Percentiles rank a stretch among this genome's conserved stretches.
These are phyloP conservation scores for Collybiopsis confluens DNA, from an alignment of 768 basidiomycete genomes.

Conservation along the genomic window DNA sequence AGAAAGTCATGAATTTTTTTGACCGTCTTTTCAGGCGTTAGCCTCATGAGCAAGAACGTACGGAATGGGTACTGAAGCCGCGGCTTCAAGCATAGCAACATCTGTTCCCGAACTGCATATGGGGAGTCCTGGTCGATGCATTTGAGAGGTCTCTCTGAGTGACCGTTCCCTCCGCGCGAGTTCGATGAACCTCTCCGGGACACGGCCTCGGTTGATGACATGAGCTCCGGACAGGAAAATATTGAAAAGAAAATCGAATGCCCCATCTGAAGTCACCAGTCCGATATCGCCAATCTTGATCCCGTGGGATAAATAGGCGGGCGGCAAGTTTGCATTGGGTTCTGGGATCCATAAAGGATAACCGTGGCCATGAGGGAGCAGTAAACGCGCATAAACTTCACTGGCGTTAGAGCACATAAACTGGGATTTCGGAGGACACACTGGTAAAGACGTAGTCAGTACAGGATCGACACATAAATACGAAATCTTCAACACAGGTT, in stretches of 20 bases:
- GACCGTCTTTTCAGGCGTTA: too few relatives aligned
- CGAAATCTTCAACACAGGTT: too few relatives aligned
- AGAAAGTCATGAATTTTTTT: too few relatives aligned
- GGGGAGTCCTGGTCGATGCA: background rate
- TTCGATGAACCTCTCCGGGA: background rate
- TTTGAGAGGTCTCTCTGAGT: background rate
- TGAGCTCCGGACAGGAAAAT: background rate
- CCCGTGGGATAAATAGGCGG: constrained; percentile 11
- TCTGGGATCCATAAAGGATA: constrained; percentile 24
- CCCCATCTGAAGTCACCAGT: background rate
- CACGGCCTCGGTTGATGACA: background rate
- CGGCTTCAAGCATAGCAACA: too few relatives aligned
- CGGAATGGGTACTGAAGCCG: too few relatives aligned
- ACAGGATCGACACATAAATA: too few relatives aligned
- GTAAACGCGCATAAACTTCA: constrained; percentile 16
- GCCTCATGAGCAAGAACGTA: too few relatives aligned
- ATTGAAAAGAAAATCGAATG: constrained; percentile 10
- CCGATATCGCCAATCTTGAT: background rate
- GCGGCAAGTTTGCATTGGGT: constrained; percentile 10
- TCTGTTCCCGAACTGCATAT: background rate
- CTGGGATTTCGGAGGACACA: too few relatives aligned
- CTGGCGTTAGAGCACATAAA: background rate
- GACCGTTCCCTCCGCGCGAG: background rate
- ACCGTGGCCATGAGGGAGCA: constrained; percentile 18
- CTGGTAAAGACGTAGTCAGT: too few relatives aligned